Conservation (phyloP, 345 rosid genomes). For the Lumnitzera racemosa region DNA sequence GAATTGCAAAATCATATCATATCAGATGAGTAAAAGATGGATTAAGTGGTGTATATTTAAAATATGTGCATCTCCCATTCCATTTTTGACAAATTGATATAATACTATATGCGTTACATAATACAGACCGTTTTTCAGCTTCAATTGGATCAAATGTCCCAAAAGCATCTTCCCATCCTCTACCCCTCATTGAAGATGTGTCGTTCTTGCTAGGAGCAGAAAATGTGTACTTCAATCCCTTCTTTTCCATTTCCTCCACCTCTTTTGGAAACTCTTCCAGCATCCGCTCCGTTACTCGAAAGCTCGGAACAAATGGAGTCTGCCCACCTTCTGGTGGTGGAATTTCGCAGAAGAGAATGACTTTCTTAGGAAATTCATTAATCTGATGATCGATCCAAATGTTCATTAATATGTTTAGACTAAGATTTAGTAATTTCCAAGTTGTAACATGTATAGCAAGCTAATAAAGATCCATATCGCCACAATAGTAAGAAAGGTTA, state of each 20-base stretch:
- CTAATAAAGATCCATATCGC: too few species aligned
- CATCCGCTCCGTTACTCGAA: slow-evolving; percentile 49
- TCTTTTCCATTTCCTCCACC: slow-evolving; percentile 50
- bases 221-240: slow-evolving; percentile 46
- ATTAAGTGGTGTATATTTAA: too few species aligned
- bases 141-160: slow-evolving; percentile 38
- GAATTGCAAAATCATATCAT: too few species aligned
- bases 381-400: slow-evolving; percentile 23
- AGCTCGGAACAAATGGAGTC: slow-evolving; percentile 76
- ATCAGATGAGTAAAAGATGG: too few species aligned
- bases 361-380: slow-evolving; percentile 36
- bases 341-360: slow-evolving; percentile 50
- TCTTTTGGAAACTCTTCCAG: slow-evolving; percentile 46
- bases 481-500: too few species aligned
- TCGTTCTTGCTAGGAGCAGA: slow-evolving; percentile 29
- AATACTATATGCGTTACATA: too few species aligned
- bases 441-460: too few species aligned
- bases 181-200: slow-evolving; percentile 50
- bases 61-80: too few species aligned
- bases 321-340: slow-evolving; percentile 62
- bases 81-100: too few species aligned
- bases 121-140: slow-evolving; percentile 35
- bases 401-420: background rate
- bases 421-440: background rate
- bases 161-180: slow-evolving; percentile 66